Evolutionary conservation across 305 asterid genomes (phyloP).

Genomic region (Coffea humblotiana): DNA sequence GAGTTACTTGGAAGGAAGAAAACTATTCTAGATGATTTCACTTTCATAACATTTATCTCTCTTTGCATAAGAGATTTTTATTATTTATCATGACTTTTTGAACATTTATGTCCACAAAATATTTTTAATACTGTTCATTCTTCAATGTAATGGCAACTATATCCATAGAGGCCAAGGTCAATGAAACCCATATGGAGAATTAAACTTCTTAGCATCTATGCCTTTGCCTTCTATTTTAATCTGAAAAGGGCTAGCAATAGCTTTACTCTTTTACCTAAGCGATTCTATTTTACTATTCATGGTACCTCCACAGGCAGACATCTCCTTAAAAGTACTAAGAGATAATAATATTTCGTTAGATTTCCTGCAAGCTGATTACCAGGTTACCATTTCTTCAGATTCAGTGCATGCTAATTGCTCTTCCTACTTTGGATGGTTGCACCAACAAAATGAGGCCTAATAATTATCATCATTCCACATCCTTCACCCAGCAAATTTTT

Average conservation of each 20-base stretch:
- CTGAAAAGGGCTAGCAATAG: neutral
- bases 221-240: neutral
- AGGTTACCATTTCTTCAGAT: neutral
- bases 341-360: too few relatives aligned
- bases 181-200: neutral
- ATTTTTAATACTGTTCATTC: neutral
- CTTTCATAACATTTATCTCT: neutral
- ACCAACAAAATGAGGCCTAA: neutral
- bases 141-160: neutral
- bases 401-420: neutral
- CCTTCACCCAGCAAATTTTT: neutral
- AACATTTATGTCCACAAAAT: neutral
- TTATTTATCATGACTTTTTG: neutral
- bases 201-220: neutral
- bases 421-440: neutral
- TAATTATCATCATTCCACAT: neutral
- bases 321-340: neutral
- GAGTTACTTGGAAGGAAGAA: neutral
- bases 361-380: neutral
- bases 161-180: neutral
- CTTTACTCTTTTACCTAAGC: neutral
- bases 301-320: neutral
- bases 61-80: neutral
- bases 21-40: neutral
- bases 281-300: neutral